Evolutionary conservation across 164 flowering plant genomes (phyloP).

Genomic region (Vitis vinifera): ASM3070453v1 NC_081818.1:24962501-24963000

Average conservation of each 20-base stretch:
- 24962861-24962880: constrained; percentile 22
- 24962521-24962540: neutral
- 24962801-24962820: constrained; percentile 34
- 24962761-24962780: constrained; percentile 47
- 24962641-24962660: too few relatives aligned
- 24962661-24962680: constrained; percentile 8
- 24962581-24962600: too few relatives aligned
- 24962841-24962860: constrained; percentile 18
- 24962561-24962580: too few relatives aligned
- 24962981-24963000: constrained; percentile 12
- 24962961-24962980: constrained; percentile 7
- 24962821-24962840: constrained; percentile 5
- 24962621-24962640: too few relatives aligned
- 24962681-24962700: neutral
- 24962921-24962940: neutral
- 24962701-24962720: constrained; percentile 14
- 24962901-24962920: constrained; percentile 23
- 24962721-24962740: constrained; percentile 21
- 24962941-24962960: constrained; percentile 3
- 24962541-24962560: neutral
- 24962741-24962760: constrained; percentile 22
- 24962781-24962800: constrained; percentile 17
- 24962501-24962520: neutral
- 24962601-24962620: too few relatives aligned
- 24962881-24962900: neutral